Base-by-base conservation (phyloP, 2,329 filamentous ascomycete genomes). In the Cercospora sp. region DNA sequence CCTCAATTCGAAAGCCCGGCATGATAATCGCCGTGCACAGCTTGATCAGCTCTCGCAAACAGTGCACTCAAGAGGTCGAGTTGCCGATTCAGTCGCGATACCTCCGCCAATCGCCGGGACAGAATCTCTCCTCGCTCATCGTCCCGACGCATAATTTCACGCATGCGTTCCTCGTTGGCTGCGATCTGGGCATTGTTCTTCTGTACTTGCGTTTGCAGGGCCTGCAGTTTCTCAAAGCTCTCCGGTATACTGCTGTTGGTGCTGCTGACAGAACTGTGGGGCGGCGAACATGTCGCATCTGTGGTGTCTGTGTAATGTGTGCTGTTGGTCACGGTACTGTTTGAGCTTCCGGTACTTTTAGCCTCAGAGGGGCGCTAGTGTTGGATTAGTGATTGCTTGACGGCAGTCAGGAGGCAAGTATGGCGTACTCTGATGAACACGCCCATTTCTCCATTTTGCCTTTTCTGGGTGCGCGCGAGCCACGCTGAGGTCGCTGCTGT, bases 181-280 rank as follows among this genome's bases (percentile, higher is more conserved):
- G 63, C 58, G 33, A 73, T 71, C 33, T 71, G 68, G 5, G 70
- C 70, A n/a, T 65, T 57, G 40, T 73, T 73, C 61, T 64, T 65
- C 48, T 65, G 65, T 7, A 71, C 59, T 60, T 72, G 71, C 3
- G 59, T 45, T 55, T 71, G 71, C 7, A 72, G 55, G 1, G 71
- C 71, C 3, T 69, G 65, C 3, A 69, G 23, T 36, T 69, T 69
- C 36, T 68, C 69, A 57, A 67, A 69, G 31, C 58, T 68, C 63
- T 68, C 63, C 13, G 40, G 53, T 5, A 69, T 40, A 18, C 60
- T 65, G 59, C 68, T 67, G 23, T 53, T 65, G 30, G 65, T 66
- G 28, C 63, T 66, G 65, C 67, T 68, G 28, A 69, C 53, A 12
- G 36, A 69, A 61, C 71, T 72, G 18, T 63, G 40, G 30, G 65